Base-by-base conservation (phyloP, 2,329 filamentous ascomycete species). In the Fusarium protoensiforme region DNA sequence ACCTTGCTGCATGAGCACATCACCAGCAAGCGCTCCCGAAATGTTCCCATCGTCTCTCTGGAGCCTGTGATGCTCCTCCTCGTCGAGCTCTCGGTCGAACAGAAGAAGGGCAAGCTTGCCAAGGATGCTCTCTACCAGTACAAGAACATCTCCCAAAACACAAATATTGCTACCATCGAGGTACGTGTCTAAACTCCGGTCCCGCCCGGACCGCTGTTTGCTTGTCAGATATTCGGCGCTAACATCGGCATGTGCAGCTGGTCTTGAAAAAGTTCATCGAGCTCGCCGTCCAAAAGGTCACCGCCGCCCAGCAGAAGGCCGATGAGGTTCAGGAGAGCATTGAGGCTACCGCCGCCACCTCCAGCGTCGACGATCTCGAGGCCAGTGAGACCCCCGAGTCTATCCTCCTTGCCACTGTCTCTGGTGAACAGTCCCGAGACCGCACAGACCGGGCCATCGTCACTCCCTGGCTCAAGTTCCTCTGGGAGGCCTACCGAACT, bases 81-180 rank as follows among this genome's bases (percentile, higher is more conserved):
- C 81, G 96, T 99, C 80, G 95, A 98, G 85, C 91, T 98, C 68
- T 98, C 94, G 77, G 96, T 99, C 80, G 96, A 98, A 81, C 92
- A 98, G 80, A 95, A 96, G 87, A 99, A 98, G 87, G 96, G 96
- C 79, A 99, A 99, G 86, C 90, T 96, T 70, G 96, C 96, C 84
- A 99, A 99, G 89, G 96, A 99, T 87, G 96, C 96, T 71, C 90
- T 99, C 57, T 99, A 98, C 84, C 96, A 98, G 84, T 99, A 99
- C 90, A 99, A 99, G 90, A 99, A 99, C 85, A 98, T 98, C 77
- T 96, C 95, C 64, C 96, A 99, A 85, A 99, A 99, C 87, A 98
- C 96, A 78, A 98, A 98, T 82, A 95, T 99, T 77, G 95, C 91
- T 78, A 99, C 96, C 71, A 99, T 99, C 83, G 96, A 98, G 91